A percentile compares a stretch with the other conserved stretches of the same genome.
phyloP scores from a whole-genome alignment of 2,329 filamentous ascomycete species.

The Orbilia quercus region DNA sequence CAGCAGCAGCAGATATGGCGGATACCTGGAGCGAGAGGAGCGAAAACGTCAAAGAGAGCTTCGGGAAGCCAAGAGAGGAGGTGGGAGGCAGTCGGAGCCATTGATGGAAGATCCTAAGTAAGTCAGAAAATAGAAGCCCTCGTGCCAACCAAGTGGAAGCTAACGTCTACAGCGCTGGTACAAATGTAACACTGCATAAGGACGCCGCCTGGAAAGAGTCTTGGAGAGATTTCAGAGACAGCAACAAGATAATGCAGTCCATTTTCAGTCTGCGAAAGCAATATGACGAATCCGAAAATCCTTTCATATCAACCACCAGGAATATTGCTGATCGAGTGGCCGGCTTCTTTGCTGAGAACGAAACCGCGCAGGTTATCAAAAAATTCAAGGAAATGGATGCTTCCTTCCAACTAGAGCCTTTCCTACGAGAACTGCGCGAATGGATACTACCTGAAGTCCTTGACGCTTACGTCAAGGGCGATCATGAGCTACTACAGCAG shows the following conservation, averaged over 20 bases:
- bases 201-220: constrained; percentile 97
- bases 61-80: constrained; percentile 72
- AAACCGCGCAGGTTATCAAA: constrained; percentile 97
- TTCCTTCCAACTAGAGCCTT: constrained; percentile 91
- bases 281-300: constrained; percentile 98
- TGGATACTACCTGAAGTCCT: constrained; percentile 98
- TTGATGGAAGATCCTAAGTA: constrained; percentile 88
- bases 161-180: constrained; percentile 76
- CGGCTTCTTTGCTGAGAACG: constrained; percentile 98
- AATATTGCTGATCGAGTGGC: constrained; percentile 92
- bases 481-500: constrained; percentile 86
- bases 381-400: constrained; percentile 97
- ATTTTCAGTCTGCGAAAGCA: constrained; percentile 85
- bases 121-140: constrained; percentile 63
- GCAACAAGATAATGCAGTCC: constrained; percentile 86
- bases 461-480: constrained; percentile 97
- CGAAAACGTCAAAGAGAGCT: constrained; percentile 80
- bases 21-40: constrained; percentile 97
- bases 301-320: constrained; percentile 88
- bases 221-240: constrained; percentile 95
- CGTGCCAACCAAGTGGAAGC: background rate
- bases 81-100: constrained; percentile 68
- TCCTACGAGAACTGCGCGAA: constrained; percentile 93
- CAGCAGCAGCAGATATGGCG: constrained; percentile 93
- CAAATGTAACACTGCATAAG: constrained; percentile 94